These are phyloP conservation scores for Russula griseocarnosa DNA, from an alignment of 768 basidiomycete species.

Conservation along the genomic window DNA sequence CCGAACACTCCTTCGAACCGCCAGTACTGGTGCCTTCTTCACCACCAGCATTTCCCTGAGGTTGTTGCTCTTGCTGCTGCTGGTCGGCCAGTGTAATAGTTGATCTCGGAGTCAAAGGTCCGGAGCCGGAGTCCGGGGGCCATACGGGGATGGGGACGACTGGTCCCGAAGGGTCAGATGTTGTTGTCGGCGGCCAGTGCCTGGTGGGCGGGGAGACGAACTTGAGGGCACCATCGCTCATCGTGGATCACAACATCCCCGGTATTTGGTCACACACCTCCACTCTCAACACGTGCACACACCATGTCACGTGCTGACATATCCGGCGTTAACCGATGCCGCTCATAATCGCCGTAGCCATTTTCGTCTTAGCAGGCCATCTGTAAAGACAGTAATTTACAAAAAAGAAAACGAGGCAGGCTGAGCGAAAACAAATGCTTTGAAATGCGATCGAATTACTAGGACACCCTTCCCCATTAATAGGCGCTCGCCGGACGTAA, in stretches of 20 bases:
- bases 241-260: neutral
- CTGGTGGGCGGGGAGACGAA: constrained; percentile 3
- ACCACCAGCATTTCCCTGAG: neutral
- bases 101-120: constrained; percentile 5
- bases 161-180: neutral
- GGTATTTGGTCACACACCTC: neutral
- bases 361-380: neutral
- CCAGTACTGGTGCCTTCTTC: neutral
- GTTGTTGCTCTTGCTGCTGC: neutral
- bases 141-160: neutral
- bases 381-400: too few relatives aligned
- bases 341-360: neutral
- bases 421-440: neutral
- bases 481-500: neutral
- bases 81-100: neutral
- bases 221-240: neutral
- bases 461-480: constrained; percentile 10
- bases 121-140: neutral
- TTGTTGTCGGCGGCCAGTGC: neutral
- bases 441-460: constrained; percentile 16
- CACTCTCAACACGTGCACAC: neutral
- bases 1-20: neutral
- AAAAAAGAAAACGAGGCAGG: constrained; percentile 12
- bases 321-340: neutral
- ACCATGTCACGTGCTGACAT: neutral